phyloP scores from a whole-genome alignment of 2,329 filamentous ascomycete genomes.

The Penicillium occitanis region DNA sequence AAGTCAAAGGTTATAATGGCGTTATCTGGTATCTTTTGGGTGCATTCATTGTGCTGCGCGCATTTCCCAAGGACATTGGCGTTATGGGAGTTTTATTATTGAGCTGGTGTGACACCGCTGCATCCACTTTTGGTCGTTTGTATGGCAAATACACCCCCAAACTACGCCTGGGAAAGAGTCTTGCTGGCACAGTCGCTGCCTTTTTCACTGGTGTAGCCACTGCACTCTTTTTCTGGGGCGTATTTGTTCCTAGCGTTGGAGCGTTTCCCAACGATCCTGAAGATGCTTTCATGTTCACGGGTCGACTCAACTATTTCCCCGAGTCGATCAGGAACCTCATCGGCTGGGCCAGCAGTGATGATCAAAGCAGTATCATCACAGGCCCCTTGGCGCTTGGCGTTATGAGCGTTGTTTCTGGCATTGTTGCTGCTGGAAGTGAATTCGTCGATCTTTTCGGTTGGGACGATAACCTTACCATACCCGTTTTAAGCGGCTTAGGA shows the following conservation, averaged over 20 bases:
- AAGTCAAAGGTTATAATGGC: slow-evolving; percentile 91
- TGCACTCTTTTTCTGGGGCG: slow-evolving; percentile 84
- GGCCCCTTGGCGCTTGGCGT: slow-evolving; percentile 73
- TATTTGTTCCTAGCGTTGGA: slow-evolving; percentile 68
- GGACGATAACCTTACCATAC: slow-evolving; percentile 98
- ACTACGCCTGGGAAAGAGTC: slow-evolving; percentile 81
- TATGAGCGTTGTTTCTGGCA: slow-evolving; percentile 83
- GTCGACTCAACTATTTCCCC: slow-evolving; percentile 68
- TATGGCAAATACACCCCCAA: slow-evolving; percentile 87
- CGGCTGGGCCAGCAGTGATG: slow-evolving; percentile 54
- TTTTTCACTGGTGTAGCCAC: slow-evolving; percentile 79
- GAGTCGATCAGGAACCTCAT: slow-evolving; percentile 57
- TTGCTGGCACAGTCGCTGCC: slow-evolving; percentile 84
- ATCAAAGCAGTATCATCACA: slow-evolving; percentile 55
- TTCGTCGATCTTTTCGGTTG: slow-evolving; percentile 87
- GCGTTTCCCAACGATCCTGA: slow-evolving; percentile 67
- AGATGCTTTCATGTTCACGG: slow-evolving; percentile 78
- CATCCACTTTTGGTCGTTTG: slow-evolving; percentile 86
- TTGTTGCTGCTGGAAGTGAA: slow-evolving; percentile 85
- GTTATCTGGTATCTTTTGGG: slow-evolving; percentile 96
- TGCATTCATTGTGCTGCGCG: slow-evolving; percentile 78
- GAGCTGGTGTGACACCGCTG: slow-evolving; percentile 97
- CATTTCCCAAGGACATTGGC: slow-evolving; percentile 90
- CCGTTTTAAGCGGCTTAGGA: slow-evolving; percentile 81
- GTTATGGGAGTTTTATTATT: slow-evolving; percentile 86